A percentile compares a stretch with the other conserved stretches of the same genome.
These are phyloP conservation scores for Biscutella auriculata DNA, from an alignment of 441 rosid species.

Conservation along the genomic window DNA sequence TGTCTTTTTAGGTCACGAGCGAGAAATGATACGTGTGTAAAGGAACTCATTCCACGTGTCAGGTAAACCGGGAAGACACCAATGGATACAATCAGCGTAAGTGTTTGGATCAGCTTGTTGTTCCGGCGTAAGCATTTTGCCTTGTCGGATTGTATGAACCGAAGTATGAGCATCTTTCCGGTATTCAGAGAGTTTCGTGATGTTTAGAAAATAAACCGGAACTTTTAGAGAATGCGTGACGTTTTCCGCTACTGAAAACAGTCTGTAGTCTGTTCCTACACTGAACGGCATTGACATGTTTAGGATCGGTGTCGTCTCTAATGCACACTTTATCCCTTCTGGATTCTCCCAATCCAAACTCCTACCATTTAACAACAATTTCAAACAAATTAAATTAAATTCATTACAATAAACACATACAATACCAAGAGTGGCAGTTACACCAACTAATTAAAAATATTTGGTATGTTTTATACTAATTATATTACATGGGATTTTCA, in stretches of 20 bases:
- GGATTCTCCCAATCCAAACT: slow-evolving; percentile 80
- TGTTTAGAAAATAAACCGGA: slow-evolving; percentile 50
- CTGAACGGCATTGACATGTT: slow-evolving; percentile 34
- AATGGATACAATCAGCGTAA: slow-evolving; percentile 68
- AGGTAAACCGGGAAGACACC: slow-evolving; percentile 83
- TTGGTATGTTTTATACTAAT: background rate
- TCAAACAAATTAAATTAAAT: background rate
- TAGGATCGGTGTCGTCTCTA: slow-evolving; percentile 51
- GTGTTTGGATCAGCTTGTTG: slow-evolving; percentile 66
- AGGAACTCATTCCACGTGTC: slow-evolving; percentile 74
- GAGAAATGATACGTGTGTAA: slow-evolving; percentile 52
- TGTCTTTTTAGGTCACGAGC: slow-evolving; percentile 29
- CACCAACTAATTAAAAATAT: slow-evolving; percentile 19
- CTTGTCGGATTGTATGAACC: slow-evolving; percentile 71
- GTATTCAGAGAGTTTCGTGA: slow-evolving; percentile 57
- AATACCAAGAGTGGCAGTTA: slow-evolving; percentile 15
- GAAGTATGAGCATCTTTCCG: slow-evolving; percentile 91
- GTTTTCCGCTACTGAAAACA: slow-evolving; percentile 34
- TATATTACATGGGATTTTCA: background rate
- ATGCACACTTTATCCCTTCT: slow-evolving; percentile 65
- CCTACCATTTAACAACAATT: slow-evolving; percentile 22
- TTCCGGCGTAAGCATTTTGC: slow-evolving; percentile 55
- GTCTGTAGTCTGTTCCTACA: slow-evolving; percentile 70
- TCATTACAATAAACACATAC: background rate
- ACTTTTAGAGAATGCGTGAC: slow-evolving; percentile 42